Evolutionary conservation across 495 filamentous ascomycete species (phyloP), one percentile per base, ranked within the genome.

Genomic region (Schizothecium vesticola): DNA sequence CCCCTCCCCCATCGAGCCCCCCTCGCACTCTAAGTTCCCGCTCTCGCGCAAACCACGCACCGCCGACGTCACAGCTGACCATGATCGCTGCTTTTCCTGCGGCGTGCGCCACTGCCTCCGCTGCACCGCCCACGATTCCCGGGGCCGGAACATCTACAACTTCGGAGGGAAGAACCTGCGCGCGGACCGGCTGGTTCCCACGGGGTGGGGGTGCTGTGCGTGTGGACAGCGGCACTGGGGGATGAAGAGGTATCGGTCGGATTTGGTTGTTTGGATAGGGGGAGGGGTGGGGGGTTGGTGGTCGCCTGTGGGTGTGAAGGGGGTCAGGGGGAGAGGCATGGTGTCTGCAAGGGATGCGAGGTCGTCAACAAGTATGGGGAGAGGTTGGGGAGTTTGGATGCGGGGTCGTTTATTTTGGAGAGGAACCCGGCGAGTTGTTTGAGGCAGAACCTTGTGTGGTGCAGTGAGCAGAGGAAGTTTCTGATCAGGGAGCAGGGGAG

Each of bases 151-250:
- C 13, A 1, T 67, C 23, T 9, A 23, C 60, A 68, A 11, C 10
- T 21, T 63, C 2, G 59, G 66, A 22, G 55, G 61, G 0, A 21
- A 59, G 26, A 63, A 63, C 25, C 51, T 68, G 5, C n/a, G 21
- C 55, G 13, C 19, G 2, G 51, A 64, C 28, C 28, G 66, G 3
- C 22, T 68, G 12, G 10, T 19, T 10, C 51, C 66, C 3, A 13
- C 31, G 10, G 66, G 59, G 10, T 68, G 66, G 66, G 21, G 36
- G 21, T 68, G 66, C 51, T 68, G 66, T 25, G 3, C 16, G 11
- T 68, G 66, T n/a, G 7, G 11, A 1, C 19, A 6, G 1, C n/a
- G 3, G 33, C 65, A 56, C 13, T 57, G 3, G 8, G 31, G 51
- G 24, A 36, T n/a, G 64, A 16, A 3, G 29, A 13, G 26, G 23